These are phyloP conservation scores for Corymbia citriodora DNA, from an alignment of 441 rosid species.

Conservation along the genomic window DNA sequence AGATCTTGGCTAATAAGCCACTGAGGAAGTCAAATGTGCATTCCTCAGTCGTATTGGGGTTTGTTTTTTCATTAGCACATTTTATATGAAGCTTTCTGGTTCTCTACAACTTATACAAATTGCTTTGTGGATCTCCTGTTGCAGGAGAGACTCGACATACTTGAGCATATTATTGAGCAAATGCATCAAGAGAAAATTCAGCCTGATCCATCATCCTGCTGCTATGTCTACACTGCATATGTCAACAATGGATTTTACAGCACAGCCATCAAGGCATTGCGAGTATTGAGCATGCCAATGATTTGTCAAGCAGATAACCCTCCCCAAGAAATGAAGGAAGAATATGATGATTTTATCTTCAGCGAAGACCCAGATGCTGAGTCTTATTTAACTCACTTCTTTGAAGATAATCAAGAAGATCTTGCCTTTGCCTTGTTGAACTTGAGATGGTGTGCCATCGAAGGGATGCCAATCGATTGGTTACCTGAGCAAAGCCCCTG, in stretches of 20 bases:
- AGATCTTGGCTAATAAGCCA: neutral
- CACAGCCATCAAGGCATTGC: conserved; percentile 71
- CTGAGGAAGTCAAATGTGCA: neutral
- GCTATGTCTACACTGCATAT: conserved; percentile 44
- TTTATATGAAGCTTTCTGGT: neutral
- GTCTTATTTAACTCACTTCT: conserved; percentile 34
- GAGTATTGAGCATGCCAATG: conserved; percentile 71
- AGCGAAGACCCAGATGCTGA: conserved; percentile 58
- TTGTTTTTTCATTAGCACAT: neutral
- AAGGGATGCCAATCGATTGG: conserved; percentile 51
- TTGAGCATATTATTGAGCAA: conserved; percentile 56
- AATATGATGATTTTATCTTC: conserved; percentile 51
- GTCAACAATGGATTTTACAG: conserved; percentile 31
- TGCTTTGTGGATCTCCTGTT: neutral
- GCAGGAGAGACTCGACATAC: conserved; percentile 59
- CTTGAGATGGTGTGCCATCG: conserved; percentile 78
- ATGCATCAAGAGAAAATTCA: conserved; percentile 51
- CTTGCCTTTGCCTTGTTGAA: conserved; percentile 50
- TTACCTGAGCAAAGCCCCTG: conserved; percentile 56
- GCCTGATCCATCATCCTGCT: conserved; percentile 80
- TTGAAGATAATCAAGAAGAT: conserved; percentile 31
- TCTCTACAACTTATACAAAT: neutral
- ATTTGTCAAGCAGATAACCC: conserved; percentile 29
- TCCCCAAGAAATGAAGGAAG: conserved; percentile 34
- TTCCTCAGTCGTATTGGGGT: neutral